Conservation (phyloP, 345 rosid species). For the Sonneratia caseolaris region DNA sequence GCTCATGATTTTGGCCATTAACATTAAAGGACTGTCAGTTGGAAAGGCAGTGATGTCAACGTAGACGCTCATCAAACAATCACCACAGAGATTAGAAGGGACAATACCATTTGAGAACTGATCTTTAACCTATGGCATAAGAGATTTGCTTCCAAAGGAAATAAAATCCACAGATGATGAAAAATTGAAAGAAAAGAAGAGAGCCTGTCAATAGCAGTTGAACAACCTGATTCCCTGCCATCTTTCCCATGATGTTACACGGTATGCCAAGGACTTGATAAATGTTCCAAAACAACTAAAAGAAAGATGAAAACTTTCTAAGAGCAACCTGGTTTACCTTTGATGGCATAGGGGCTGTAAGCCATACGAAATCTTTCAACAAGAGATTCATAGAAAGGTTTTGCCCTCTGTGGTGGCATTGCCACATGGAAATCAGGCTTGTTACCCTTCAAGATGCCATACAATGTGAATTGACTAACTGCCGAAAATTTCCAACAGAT, state of each 20-base stretch:
- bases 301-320: background rate
- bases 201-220: background rate
- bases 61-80: background rate
- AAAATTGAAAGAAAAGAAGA: background rate
- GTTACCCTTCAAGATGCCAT: conserved; percentile 91
- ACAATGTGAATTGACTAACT: conserved; percentile 91
- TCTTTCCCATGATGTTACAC: too few species aligned
- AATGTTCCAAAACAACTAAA: background rate
- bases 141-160: background rate
- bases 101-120: background rate
- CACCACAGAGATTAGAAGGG: background rate
- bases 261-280: too few species aligned
- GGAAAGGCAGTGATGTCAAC: background rate
- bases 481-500: conserved; percentile 12
- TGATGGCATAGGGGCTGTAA: conserved; percentile 44
- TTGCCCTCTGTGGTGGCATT: conserved; percentile 80
- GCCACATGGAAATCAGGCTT: conserved; percentile 95
- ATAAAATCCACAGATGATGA: background rate
- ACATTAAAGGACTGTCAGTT: background rate
- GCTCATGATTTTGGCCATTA: background rate
- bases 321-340: conserved; percentile 30
- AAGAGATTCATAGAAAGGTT: conserved; percentile 58
- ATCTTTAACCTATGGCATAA: background rate
- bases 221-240: background rate
- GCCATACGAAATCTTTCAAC: conserved; percentile 53